Conservation (phyloP, 2,329 filamentous ascomycete genomes). For the Aspergillus sergii region DNA sequence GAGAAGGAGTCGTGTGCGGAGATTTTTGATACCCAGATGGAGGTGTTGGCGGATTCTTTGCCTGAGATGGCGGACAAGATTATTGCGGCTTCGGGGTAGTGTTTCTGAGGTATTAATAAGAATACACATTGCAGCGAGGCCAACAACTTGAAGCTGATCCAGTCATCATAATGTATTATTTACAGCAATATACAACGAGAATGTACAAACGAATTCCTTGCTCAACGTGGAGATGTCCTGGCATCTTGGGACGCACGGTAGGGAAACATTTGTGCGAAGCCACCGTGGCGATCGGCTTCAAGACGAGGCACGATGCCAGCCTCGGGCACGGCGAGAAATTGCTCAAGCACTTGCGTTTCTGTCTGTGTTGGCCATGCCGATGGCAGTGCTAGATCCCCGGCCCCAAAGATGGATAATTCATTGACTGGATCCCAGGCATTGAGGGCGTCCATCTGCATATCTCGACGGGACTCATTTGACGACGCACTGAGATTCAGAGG, state of each 20-base stretch:
- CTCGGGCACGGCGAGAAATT: constrained; percentile 17
- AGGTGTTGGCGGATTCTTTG: constrained; percentile 52
- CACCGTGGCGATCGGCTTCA: background rate
- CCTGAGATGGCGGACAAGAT: constrained; percentile 51
- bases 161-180: background rate
- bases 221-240: background rate
- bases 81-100: constrained; percentile 10
- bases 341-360: constrained; percentile 24
- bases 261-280: background rate
- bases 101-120: background rate
- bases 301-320: background rate
- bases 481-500: background rate
- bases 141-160: no score
- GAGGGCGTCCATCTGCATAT: constrained; percentile 8
- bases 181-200: background rate
- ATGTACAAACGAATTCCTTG: background rate
- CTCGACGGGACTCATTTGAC: background rate
- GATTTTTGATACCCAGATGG: constrained; percentile 54
- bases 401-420: constrained; percentile 20
- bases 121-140: no score
- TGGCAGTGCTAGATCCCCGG: constrained; percentile 13
- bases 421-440: constrained; percentile 14
- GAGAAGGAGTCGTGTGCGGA: constrained; percentile 56
- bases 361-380: constrained; percentile 21
- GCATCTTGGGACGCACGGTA: background rate